Base-by-base conservation (phyloP, 2,329 filamentous ascomycete genomes). In the Cladosporium sp. region DNA sequence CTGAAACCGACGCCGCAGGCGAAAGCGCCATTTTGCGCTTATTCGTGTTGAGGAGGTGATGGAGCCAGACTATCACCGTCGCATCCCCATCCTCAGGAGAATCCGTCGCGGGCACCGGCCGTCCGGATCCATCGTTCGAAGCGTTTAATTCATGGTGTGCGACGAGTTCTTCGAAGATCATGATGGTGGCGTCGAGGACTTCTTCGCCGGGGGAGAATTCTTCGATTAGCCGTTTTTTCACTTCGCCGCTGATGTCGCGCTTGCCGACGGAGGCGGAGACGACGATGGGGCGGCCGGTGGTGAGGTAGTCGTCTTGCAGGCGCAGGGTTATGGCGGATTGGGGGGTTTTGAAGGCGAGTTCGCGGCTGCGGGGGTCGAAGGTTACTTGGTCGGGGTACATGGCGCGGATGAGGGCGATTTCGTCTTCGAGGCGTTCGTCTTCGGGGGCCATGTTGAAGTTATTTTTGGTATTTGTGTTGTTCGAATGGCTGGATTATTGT, bases 41-140 rank as follows among this genome's bases (percentile, higher is more conserved):
- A 66, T 76, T 78, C 18, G 78, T 78, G 36, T 79, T 80, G 61
- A 82, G 78, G 8, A 82, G 75, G 60, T 82, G 80, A 53, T 82
- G 80, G 0, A 82, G 76, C 77, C 79, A 82, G 58, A 82, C 75
- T 21, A 82, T 75, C 28, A 80, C 74, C 3, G 80, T 82, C 1
- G 70, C 62, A 4, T 58, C 30, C 14, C 54, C 43, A 18, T 30
- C 49, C 60, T 74, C 77, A n/a, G 48, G 65, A 3, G 30, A 28
- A 21, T 58, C 53, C 13, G 13, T 21, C 2, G 51, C 26, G 4
- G 63, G 26, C 25, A 30, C 28, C 3, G 26, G 21, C 43, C 21
- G 43, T 2, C 32, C 18, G 8, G 23, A 23, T 5, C 30, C 25
- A 2, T 63, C 32, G 28, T 32, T 32, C 43, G 58, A 48, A 28